Evolutionary conservation across 2,329 filamentous ascomycete genomes (phyloP), one percentile per base, ranked within the genome.

Genomic region (Phoma sp.): DNA sequence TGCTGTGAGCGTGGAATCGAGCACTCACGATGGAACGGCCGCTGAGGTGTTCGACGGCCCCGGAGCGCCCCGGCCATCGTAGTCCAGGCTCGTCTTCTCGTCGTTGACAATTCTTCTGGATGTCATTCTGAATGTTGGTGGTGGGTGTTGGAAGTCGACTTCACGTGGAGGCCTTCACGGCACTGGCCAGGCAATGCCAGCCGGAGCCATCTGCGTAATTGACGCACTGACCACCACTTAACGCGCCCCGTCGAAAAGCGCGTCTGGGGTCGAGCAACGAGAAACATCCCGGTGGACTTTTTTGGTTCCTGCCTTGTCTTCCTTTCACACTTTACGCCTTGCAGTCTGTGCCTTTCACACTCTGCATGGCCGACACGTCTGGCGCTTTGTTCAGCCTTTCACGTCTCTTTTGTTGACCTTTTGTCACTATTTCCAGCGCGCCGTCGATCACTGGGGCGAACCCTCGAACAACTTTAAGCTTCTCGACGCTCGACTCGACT

Each of bases 21-120:
- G 30, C 37, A 80, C 87, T 75, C 78, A 96, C 91, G 83, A 81
- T 47, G 92, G 92, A 42, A 96, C 92, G 18, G 91, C 92, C 17
- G 92, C 91, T n/a, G 87, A 78, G 60, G 90, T 93, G 77, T 87
- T 85, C 50, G 90, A 92, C 66, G 86, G 86, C 63, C 83, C 70
- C 29, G 52, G 56, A 2, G 64, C 49, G 11, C 46, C 61, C 30
- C 64, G 63, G 7, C 56, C 63, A 47, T 69, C 74, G 53, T 78
- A 57, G 40, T 75, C 76, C 58, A 90, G 81, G 52, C 86, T 78
- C 25, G 84, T 85, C 79, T 89, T 90, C 75, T 91, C 88, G 6
- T 81, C 76, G 30, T 82, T 81, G 58, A 87, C 79, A 67, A 86
- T 87, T 67, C 90, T 83, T 75, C 87, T 82, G 36, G 88, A 88